Percentiles rank a stretch among this genome's conserved stretches.
These are phyloP conservation scores for Rhazya stricta DNA, from an alignment of 257 asterid genomes.

Conservation along the genomic window DNA sequence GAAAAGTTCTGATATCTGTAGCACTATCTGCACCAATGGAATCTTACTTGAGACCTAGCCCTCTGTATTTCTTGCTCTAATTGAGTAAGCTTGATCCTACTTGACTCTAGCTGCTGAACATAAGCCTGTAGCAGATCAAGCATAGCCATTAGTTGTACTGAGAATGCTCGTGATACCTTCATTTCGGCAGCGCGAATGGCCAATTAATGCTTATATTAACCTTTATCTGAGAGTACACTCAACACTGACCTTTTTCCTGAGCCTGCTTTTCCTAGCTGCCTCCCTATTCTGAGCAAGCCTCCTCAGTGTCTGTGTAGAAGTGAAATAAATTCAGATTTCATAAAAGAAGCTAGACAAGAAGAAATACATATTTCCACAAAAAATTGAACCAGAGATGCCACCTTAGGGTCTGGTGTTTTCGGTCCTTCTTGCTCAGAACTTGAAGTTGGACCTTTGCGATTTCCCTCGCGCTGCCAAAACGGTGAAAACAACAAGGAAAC, in stretches of 20 bases:
- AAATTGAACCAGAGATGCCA: constrained; percentile 9
- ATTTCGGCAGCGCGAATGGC: not conserved
- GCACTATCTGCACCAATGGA: not conserved
- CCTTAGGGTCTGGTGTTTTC: constrained; percentile 89
- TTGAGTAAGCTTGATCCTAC: constrained; percentile 73
- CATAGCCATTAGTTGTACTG: not conserved
- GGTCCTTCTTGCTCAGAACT: constrained; percentile 67
- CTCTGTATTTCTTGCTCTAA: constrained; percentile 73
- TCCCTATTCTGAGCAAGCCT: constrained; percentile 97
- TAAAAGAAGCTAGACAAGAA: not conserved
- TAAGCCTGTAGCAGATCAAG: constrained; percentile 57
- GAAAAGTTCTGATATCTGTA: not conserved
- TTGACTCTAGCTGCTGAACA: constrained; percentile 84
- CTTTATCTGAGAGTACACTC: not conserved
- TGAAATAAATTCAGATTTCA: constrained; percentile 11
- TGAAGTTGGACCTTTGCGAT: constrained; percentile 55
- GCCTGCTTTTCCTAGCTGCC: constrained; percentile 94
- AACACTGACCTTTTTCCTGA: constrained; percentile 62
- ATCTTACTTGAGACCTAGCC: constrained; percentile 63
- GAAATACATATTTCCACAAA: not conserved
- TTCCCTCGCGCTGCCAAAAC: constrained; percentile 71
- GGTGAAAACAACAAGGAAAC: not conserved
- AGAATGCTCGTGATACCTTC: not conserved
- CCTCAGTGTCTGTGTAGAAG: constrained; percentile 52
- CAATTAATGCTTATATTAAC: not conserved